Percentiles rank a stretch among this genome's conserved stretches.
Evolutionary conservation across 2,329 filamentous ascomycete genomes (phyloP).

Genomic region (Aspergillus sp.): DNA sequence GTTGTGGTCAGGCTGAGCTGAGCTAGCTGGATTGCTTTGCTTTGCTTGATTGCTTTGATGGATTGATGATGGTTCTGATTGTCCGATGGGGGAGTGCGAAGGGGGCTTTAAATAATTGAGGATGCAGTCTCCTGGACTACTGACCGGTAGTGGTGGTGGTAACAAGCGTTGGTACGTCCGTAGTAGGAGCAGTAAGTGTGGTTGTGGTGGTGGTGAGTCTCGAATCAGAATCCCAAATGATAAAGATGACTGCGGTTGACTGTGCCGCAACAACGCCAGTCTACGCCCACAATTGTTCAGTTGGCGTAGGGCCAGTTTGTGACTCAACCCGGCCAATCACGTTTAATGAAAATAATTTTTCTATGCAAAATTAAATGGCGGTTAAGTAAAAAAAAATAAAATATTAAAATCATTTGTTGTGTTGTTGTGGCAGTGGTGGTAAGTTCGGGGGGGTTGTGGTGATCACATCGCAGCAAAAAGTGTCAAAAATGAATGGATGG

Average conservation of each 20-base stretch:
- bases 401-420: not conserved
- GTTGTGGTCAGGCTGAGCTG: not conserved
- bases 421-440: not conserved
- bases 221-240: constrained; percentile 25
- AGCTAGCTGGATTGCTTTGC: constrained; percentile 5
- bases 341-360: constrained; percentile 13
- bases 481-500: not conserved
- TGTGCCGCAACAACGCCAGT: constrained; percentile 25
- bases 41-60: constrained; percentile 13
- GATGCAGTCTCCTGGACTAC: not conserved
- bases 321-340: constrained; percentile 13
- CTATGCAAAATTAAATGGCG: constrained; percentile 5
- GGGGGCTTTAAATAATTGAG: not conserved
- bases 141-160: too few relatives aligned
- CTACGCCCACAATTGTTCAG: constrained; percentile 18
- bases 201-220: constrained; percentile 22
- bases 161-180: not conserved
- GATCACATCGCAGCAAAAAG: not conserved
- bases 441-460: not conserved
- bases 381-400: constrained; percentile 8
- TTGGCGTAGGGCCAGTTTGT: constrained; percentile 11
- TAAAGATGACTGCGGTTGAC: constrained; percentile 24
- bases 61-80: not conserved
- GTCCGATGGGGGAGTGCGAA: not conserved
- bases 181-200: not conserved